Evolutionary conservation across 2,329 filamentous ascomycete species (phyloP).

Genomic region (Colletotrichum destructivum): DNA sequence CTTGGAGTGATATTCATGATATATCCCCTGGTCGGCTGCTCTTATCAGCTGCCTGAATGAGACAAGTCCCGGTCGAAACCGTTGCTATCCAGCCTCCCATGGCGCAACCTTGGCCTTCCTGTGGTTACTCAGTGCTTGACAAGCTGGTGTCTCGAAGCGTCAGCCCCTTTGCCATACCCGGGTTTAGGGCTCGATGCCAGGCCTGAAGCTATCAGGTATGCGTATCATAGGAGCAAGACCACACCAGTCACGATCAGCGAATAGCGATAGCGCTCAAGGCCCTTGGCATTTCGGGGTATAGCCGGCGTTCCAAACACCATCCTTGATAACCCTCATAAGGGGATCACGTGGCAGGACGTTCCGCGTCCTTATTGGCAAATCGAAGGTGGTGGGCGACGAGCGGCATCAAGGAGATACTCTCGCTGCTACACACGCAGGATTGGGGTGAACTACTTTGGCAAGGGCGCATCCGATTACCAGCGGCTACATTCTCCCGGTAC

Average conservation of each 20-base stretch:
- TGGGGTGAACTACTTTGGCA: neutral
- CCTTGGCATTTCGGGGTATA: neutral
- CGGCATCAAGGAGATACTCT: neutral
- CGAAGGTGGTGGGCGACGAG: neutral
- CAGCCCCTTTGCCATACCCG: neutral
- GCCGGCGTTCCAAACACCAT: neutral
- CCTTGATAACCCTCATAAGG: neutral
- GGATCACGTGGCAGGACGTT: too few relatives aligned
- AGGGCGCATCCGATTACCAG: neutral
- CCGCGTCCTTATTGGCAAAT: neutral
- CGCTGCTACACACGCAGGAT: neutral
- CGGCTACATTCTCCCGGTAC: neutral
- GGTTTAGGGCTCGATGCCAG: conserved; percentile 1
- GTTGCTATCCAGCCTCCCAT: conserved; percentile 4
- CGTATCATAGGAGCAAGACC: neutral
- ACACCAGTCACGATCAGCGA: neutral
- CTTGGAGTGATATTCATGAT: neutral
- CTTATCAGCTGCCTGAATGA: conserved; percentile 28
- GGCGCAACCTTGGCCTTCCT: neutral
- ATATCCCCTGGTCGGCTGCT: neutral
- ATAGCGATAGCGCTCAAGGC: neutral
- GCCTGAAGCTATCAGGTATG: neutral
- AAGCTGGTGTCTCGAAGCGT: neutral
- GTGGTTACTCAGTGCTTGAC: conserved; percentile 8
- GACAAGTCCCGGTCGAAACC: conserved; percentile 21